These are phyloP conservation scores for Cucurbita maxima DNA, from an alignment of 306 rosid genomes.

Conservation along the genomic window DNA sequence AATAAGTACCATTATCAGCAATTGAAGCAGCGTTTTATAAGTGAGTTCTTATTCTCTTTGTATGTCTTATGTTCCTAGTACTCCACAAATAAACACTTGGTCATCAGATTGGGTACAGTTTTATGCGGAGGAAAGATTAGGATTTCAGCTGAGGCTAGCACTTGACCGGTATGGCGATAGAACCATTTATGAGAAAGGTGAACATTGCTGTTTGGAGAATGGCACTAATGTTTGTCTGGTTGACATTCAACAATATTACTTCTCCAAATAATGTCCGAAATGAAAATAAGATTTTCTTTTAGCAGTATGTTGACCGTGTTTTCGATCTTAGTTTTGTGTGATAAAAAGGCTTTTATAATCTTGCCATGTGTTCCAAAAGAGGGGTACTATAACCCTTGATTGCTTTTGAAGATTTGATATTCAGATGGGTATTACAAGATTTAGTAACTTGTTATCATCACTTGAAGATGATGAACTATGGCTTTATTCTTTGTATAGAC, in stretches of 20 bases:
- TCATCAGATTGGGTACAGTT: conserved; percentile 83
- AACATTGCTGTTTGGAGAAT: background rate
- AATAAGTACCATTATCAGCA: background rate
- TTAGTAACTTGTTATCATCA: background rate
- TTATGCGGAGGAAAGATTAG: conserved; percentile 73
- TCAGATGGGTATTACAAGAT: background rate
- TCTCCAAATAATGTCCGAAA: background rate
- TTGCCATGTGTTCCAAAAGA: background rate
- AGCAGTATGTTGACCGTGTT: background rate
- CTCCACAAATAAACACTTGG: conserved; percentile 88
- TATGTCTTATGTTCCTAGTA: conserved; percentile 30
- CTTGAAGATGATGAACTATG: background rate
- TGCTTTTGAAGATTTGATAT: background rate
- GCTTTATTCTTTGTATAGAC: background rate
- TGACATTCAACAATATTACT: background rate
- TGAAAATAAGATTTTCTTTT: background rate
- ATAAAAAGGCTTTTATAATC: background rate
- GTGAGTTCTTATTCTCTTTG: background rate
- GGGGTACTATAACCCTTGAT: background rate
- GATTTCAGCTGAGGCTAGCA: conserved; percentile 68
- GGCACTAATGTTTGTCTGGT: background rate
- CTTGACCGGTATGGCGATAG: conserved; percentile 50
- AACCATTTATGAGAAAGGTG: conserved; percentile 68
- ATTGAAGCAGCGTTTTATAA: background rate
- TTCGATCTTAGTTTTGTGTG: background rate